Evolutionary conservation across 352 stramenopile species (phyloP).

Genomic region (Globisporangium paddicum): DNA sequence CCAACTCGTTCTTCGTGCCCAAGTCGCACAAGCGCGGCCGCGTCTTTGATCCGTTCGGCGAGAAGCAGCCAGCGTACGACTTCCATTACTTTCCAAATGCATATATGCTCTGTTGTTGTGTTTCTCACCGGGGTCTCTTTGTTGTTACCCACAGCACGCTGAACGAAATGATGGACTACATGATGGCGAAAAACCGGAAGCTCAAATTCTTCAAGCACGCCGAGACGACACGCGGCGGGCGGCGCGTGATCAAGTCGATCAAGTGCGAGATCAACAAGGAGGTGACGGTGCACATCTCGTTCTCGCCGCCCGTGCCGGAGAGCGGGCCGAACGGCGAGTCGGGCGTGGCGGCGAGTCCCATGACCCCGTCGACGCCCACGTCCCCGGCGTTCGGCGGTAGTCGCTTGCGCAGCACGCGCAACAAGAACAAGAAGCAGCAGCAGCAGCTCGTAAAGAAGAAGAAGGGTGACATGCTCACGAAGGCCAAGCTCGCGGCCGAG

Average conservation of each 20-base stretch:
- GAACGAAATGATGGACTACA: slow-evolving; percentile 89
- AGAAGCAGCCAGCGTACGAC: slow-evolving; percentile 72
- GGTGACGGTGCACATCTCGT: slow-evolving; percentile 76
- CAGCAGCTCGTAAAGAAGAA: slow-evolving; percentile 86
- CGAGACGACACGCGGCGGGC: slow-evolving; percentile 77
- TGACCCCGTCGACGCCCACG: slow-evolving; percentile 83
- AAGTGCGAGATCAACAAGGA: slow-evolving; percentile 87
- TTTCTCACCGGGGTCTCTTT: neutral
- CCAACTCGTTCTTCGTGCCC: slow-evolving; percentile 66
- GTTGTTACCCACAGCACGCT: slow-evolving; percentile 34
- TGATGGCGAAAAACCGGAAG: slow-evolving; percentile 86
- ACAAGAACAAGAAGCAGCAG: slow-evolving; percentile 82
- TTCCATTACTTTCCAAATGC: neutral
- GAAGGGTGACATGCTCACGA: slow-evolving; percentile 84
- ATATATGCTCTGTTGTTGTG: neutral
- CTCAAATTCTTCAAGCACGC: slow-evolving; percentile 88
- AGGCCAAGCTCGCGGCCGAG: slow-evolving; percentile 79
- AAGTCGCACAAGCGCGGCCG: slow-evolving; percentile 81
- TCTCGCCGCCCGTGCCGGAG: slow-evolving; percentile 77
- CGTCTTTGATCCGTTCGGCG: slow-evolving; percentile 79
- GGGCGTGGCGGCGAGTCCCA: slow-evolving; percentile 75
- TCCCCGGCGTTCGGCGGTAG: slow-evolving; percentile 69
- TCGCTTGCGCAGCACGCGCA: slow-evolving; percentile 68
- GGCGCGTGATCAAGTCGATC: slow-evolving; percentile 84
- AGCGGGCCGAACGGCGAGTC: slow-evolving; percentile 75